phyloP scores from a whole-genome alignment of 2,329 filamentous ascomycete species.

The Sporothrix pseudoabietina region DNA sequence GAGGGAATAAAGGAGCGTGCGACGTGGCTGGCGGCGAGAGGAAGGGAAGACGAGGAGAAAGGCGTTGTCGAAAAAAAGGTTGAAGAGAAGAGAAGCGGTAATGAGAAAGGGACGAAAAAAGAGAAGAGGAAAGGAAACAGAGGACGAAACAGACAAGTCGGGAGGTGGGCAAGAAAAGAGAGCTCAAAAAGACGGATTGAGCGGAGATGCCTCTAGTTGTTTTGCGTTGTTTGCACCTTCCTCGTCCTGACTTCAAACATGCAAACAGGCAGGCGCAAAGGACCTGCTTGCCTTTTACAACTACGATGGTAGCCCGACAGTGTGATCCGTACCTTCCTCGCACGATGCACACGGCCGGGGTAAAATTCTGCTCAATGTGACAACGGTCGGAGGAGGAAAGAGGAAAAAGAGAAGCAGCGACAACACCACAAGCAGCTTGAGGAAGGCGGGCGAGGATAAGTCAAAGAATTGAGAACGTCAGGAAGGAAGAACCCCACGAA shows the following conservation, averaged over 20 bases:
- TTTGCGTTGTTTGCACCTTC: conserved; percentile 4
- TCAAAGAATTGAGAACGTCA: neutral
- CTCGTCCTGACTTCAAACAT: neutral
- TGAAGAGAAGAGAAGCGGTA: neutral
- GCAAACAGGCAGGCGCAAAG: neutral
- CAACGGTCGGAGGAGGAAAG: conserved; percentile 1
- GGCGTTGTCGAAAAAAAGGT: neutral
- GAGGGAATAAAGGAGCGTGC: conserved; percentile 25
- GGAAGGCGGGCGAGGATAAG: neutral
- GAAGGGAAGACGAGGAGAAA: neutral
- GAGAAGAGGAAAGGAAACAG: neutral
- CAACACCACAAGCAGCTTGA: neutral
- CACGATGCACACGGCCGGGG: conserved; percentile 6
- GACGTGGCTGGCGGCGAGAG: conserved; percentile 17
- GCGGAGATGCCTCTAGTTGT: neutral
- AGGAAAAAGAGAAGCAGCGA: neutral
- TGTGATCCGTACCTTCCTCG: neutral
- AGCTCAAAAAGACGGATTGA: neutral
- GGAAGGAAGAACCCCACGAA: conserved; percentile 9
- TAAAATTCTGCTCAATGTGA: conserved; percentile 2
- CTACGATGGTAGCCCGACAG: neutral
- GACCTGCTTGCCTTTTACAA: conserved; percentile 2
- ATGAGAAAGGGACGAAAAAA: neutral
- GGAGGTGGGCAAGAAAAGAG: neutral
- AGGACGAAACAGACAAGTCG: neutral